Base-by-base conservation (phyloP, 2,329 filamentous ascomycete genomes). In the Pezicula carpinea region DNA sequence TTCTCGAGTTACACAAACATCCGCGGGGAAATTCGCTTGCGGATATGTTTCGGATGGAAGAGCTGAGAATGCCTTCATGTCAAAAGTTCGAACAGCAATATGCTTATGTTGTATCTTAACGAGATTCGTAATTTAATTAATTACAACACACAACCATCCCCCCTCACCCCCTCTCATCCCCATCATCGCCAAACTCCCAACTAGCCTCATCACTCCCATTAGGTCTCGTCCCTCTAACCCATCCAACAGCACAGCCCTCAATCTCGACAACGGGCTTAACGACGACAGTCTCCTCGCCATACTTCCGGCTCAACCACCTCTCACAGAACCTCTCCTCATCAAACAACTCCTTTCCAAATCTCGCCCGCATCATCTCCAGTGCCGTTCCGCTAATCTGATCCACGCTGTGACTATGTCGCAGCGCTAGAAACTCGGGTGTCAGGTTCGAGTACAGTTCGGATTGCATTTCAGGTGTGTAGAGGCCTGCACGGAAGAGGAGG, bases 401-500 rank as follows among this genome's bases (percentile, higher is more conserved):
- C 4, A 64, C 61, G 44, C 57, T 59, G 49, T 64, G 56, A 6
- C 51, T 48, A 53, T 64, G 60, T 44, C 60, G 50, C 11, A 64
- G 44, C 11, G 36, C 47, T 13, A 62, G 58, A 47, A 63, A 62
- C 6, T 54, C 49, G 2, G 50, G 39, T 33, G 56, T 56, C 31
- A 58, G 54, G 6, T 55, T 49, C 10, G 42, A 18, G 7, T 53
- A 49, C 5, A 62, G 42, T 26, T 64, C 32, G 65, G 64, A 43
- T 64, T 83, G 76, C 2, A 84, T 70, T 0, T 69, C 62, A 0
- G 70, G 66, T 0, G 77, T 68, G 50, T 85, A 79, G 33, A 77
- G 63, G 0, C 83, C 83, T 0, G 80, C 70, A 15, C 75, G 72
- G 57, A 86, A 76, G 18, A 87, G 72, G 2, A 84, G 73, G 1